Base-by-base conservation (phyloP, 2,329 filamentous ascomycete species). In the Aureobasidium sp. region DNA sequence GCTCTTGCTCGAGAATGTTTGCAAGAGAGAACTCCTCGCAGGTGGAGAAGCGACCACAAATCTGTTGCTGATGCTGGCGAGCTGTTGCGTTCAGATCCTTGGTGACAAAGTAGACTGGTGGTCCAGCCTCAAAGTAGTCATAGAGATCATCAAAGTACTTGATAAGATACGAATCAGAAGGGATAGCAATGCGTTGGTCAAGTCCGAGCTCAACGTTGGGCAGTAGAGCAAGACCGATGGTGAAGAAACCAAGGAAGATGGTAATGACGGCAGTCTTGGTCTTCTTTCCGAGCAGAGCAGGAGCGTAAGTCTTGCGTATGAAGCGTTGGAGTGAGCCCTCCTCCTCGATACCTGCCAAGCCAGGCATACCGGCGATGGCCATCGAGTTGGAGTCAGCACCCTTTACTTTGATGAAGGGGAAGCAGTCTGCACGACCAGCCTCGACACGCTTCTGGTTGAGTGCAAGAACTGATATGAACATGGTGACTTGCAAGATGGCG, bases 131-230 rank as follows among this genome's bases (percentile, higher is more conserved):
- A 68, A 97, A 88, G 72, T 99, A 99, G 64, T 86, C 86, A 73
- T 97, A 96, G 34, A 99, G 79, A 72, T 99, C 94, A 70, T 97
- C 91, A 76, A 99, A 99, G 75, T 96, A 99, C 11, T 89, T 85
- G 65, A 99, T 96, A 56, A 99, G 80, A 72, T 99, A 99, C 1
- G 93, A 97, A 69, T 90, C 92, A 66, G 89, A 90, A 0, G 94
- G 94, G 63, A 99, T 89, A 12, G 94, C 94, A 61, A 97, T 93
- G 20, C 94, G 87, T 76, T 99, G 94, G 70, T 99, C 94, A 31
- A 99, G 80, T 0, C 94, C 94, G 45, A 99, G 84, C 68, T 93
- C 77, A 20, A 99, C 86, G 66, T 87, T 84, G 0, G 94, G 95
- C 17, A 97, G 82, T 36, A 99, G 79, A 1, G 92, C 91, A 27